A percentile compares a stretch with the other conserved stretches of the same genome.
Conservation (phyloP, 2,329 filamentous ascomycete genomes). For the Pseudocercospora fijiensis region DNA sequence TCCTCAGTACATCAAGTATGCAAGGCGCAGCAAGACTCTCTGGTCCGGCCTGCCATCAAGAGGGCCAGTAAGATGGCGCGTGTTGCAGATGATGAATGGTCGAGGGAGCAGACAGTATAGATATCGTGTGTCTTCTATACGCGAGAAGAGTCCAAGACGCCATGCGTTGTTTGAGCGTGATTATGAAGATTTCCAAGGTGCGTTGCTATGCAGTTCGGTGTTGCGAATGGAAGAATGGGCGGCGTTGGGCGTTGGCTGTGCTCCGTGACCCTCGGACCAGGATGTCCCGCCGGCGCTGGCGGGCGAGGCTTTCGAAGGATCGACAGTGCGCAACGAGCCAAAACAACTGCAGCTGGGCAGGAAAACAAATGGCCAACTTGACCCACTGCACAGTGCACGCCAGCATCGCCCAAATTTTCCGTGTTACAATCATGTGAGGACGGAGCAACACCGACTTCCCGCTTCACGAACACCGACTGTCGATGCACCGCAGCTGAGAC, state of each 20-base stretch:
- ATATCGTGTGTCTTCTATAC: background rate
- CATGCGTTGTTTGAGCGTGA: background rate
- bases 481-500: background rate
- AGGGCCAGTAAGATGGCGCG: background rate
- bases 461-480: background rate
- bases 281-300: background rate
- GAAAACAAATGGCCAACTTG: conserved; percentile 2
- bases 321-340: background rate
- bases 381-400: conserved; percentile 2
- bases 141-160: too few relatives aligned
- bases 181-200: background rate
- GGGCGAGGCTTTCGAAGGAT: background rate
- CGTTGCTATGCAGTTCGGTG: conserved; percentile 2
- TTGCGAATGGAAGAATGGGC: background rate
- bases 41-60: background rate
- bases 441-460: background rate
- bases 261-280: background rate
- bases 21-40: background rate
- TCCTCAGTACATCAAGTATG: background rate
- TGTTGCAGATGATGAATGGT: too few relatives aligned
- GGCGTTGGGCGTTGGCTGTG: background rate
- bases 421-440: background rate
- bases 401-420: background rate
- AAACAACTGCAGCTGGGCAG: conserved; percentile 1
- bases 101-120: background rate